Percentiles rank a stretch among this genome's conserved stretches.
phyloP scores from a whole-genome alignment of 768 basidiomycete species.

The Lactarius vividus region DNA sequence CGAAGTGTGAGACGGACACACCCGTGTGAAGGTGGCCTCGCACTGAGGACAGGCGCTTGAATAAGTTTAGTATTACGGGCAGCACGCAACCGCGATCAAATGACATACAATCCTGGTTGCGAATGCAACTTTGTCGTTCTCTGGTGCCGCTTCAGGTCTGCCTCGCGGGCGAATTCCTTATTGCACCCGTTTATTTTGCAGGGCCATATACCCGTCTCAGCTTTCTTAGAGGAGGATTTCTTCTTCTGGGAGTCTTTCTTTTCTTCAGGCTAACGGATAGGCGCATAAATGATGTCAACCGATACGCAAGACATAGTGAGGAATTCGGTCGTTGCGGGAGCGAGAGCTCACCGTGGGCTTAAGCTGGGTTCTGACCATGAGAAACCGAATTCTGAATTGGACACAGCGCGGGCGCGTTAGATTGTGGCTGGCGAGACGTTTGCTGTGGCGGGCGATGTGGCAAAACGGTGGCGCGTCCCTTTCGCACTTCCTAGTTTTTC shows the following conservation, averaged over 20 bases:
- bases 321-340: conserved; percentile 34
- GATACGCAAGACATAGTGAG: conserved; percentile 14
- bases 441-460: conserved; percentile 28
- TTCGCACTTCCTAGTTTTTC: not conserved
- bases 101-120: conserved; percentile 63
- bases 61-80: conserved; percentile 22
- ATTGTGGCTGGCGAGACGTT: conserved; percentile 25
- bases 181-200: conserved; percentile 80
- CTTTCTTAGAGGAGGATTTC: conserved; percentile 42
- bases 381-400: conserved; percentile 14
- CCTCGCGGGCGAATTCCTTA: conserved; percentile 80
- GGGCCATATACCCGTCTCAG: conserved; percentile 62
- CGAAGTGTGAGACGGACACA: conserved; percentile 38
- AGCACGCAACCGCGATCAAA: conserved; percentile 31
- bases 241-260: conserved; percentile 45
- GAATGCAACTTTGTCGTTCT: conserved; percentile 77
- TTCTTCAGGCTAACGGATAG: conserved; percentile 38
- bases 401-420: conserved; percentile 7
- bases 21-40: conserved; percentile 76
- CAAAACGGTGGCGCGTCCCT: conserved; percentile 28
- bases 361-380: conserved; percentile 31
- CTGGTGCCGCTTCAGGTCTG: conserved; percentile 79
- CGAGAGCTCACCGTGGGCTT: conserved; percentile 37
- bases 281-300: conserved; percentile 23
- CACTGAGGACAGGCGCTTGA: conserved; percentile 73